Base-by-base conservation (phyloP, 306 rosid species). In the Cucumis melo region DNA sequence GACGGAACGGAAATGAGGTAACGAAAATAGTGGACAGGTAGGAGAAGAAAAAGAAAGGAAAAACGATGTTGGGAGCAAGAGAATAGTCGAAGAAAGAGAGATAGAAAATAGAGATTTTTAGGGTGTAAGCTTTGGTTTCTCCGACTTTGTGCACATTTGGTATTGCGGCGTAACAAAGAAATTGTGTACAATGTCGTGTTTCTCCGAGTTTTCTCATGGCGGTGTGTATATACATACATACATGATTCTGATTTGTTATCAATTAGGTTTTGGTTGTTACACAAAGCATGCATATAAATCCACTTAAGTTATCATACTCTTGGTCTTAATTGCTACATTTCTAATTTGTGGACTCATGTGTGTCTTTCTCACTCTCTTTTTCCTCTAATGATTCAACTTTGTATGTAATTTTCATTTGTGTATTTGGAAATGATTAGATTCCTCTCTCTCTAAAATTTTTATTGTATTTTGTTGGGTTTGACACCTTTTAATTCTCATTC, bases 1-100 rank as follows among this genome's bases (percentile, higher is more conserved):
- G 90, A 88, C 81, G 85, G 79, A 77, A 73, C 81, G 21, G 83
- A 68, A 56, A 70, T 65, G 19, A 86, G 87, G 88, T 85, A 86
- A 90, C 77, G 77, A 60, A 75, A 21, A 73, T 51, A 24, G 57
- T 51, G 29, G 44, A 73, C 76, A 27, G 46, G 46, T 73, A 73
- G 60, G 56, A 16, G 56, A 16, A 32, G 36, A 32, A 32, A 32
- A 32, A 32, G 5, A 16, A 46, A 12, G 16, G 56, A 16, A 51
- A 21, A 44, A 70, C 75, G 58, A 46, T 8, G 24, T 53, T 16
- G 15, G 17, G 24, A 15, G 59, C n/a, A 48, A 46, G 16, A 14
- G 44, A 72, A 72, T 51, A 51, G 6, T 42, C 19, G 10, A 73
- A 73, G 75, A 14, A 67, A 20, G 58, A 42, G 57, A 71, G 41